Conservation (phyloP, 1,139 yeast genomes). For the Kurtzmaniella quercitrusa region DNA sequence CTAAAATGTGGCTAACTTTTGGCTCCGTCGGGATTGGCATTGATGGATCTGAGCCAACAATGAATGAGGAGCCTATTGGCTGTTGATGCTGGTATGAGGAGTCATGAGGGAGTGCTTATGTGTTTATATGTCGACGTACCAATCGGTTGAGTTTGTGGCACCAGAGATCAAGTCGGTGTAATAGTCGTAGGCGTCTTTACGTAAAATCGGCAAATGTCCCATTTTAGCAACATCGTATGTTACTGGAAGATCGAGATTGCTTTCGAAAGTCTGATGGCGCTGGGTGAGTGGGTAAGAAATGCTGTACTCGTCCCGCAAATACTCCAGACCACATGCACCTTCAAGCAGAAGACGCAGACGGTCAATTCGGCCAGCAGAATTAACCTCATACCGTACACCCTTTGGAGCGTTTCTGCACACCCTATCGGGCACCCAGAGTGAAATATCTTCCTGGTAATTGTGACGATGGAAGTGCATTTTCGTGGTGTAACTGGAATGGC, state of each 20-base stretch:
- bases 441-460: conserved; percentile 38
- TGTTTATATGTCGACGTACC: conserved; percentile 19
- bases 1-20: no score
- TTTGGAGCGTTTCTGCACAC: conserved; percentile 23
- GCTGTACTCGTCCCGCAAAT: conserved; percentile 30
- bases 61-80: no score
- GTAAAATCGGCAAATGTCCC: conserved; percentile 26
- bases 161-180: conserved; percentile 27
- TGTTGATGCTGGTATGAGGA: no score
- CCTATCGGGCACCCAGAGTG: conserved; percentile 42
- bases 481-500: conserved; percentile 27
- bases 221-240: conserved; percentile 17
- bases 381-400: neutral
- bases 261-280: conserved; percentile 22
- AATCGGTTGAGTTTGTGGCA: conserved; percentile 17
- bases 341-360: conserved; percentile 14
- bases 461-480: conserved; percentile 22
- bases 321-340: conserved; percentile 27
- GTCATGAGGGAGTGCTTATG: no score
- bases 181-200: conserved; percentile 42
- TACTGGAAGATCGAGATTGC: conserved; percentile 20
- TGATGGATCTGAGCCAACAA: no score
- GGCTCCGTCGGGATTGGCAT: no score
- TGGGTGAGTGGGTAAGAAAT: conserved; percentile 21
- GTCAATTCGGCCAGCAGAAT: conserved; percentile 11